Percentiles rank a stretch among this genome's conserved stretches.
Conservation (phyloP, 441 rosid genomes). For the Populus trichocarpa region DNA sequence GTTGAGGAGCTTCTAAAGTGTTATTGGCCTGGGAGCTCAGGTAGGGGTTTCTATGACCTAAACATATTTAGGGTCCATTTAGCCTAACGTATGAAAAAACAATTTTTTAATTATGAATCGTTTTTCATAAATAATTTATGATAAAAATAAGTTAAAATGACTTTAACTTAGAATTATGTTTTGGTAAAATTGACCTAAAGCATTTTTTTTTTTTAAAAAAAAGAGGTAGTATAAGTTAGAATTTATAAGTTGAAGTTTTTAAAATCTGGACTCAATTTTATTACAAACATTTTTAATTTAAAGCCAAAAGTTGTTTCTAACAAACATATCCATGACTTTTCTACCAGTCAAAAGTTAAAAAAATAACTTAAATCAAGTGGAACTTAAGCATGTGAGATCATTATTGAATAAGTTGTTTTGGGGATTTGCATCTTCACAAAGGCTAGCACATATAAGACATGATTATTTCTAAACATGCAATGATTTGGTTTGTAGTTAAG, state of each 20-base stretch:
- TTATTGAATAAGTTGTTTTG: neutral
- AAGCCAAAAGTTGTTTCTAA: neutral
- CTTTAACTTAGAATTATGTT: neutral
- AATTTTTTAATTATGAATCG: neutral
- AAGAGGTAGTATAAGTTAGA: neutral
- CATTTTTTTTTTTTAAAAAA: neutral
- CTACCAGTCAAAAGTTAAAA: neutral
- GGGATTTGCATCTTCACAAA: neutral
- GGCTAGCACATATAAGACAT: neutral
- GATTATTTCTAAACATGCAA: neutral
- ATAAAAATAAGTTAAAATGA: neutral
- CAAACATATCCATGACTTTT: neutral
- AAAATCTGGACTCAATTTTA: neutral
- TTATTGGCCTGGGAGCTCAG: slow-evolving; percentile 88
- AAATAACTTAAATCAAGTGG: neutral
- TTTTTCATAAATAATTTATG: neutral
- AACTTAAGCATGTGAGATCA: neutral
- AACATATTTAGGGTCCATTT: neutral
- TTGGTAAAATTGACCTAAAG: neutral
- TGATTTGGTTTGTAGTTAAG: neutral
- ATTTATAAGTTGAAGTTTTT: too few species aligned
- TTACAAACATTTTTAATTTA: neutral
- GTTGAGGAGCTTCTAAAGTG: slow-evolving; percentile 87
- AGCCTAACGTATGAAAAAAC: neutral
- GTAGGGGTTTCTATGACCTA: slow-evolving; percentile 30